These are phyloP conservation scores for Daedaleopsis sinensis DNA, from an alignment of 768 basidiomycete species.

Conservation along the genomic window DNA sequence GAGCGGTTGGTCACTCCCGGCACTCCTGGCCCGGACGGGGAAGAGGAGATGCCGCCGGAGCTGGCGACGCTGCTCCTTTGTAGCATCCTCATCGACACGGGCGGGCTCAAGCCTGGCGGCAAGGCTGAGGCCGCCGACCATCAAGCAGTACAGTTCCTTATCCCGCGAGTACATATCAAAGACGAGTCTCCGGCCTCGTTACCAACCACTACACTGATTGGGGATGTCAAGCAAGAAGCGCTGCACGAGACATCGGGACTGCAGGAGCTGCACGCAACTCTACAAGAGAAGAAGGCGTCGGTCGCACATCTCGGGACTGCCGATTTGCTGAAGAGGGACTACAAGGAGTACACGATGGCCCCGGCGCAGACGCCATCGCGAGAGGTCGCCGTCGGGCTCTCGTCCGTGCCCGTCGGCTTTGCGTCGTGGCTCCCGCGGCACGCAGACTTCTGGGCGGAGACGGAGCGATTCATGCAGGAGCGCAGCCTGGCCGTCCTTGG, in stretches of 20 bases:
- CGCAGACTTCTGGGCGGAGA: slow-evolving; percentile 39
- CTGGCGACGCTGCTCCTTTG: slow-evolving; percentile 80
- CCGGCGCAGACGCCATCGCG: slow-evolving; percentile 44
- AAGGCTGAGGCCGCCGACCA: slow-evolving; percentile 74
- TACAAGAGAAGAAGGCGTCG: slow-evolving; percentile 63
- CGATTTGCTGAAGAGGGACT: slow-evolving; percentile 92
- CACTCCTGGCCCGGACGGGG: slow-evolving; percentile 11
- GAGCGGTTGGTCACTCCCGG: background rate
- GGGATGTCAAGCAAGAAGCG: slow-evolving; percentile 20
- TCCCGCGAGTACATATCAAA: slow-evolving; percentile 42
- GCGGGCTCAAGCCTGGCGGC: slow-evolving; percentile 73
- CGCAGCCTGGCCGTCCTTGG: slow-evolving; percentile 70
- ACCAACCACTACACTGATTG: slow-evolving; percentile 9
- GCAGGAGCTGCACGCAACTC: slow-evolving; percentile 48
- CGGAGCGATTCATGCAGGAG: slow-evolving; percentile 66
- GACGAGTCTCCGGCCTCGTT: slow-evolving; percentile 1
- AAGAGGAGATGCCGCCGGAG: slow-evolving; percentile 48
- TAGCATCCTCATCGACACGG: slow-evolving; percentile 87
- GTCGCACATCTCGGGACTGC: slow-evolving; percentile 67
- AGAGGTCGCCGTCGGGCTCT: slow-evolving; percentile 69
- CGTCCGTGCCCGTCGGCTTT: slow-evolving; percentile 78
- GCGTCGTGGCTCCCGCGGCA: slow-evolving; percentile 55
- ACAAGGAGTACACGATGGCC: slow-evolving; percentile 78
- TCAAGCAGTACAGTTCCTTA: slow-evolving; percentile 64
- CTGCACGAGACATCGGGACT: slow-evolving; percentile 47